A percentile compares a stretch with the other conserved stretches of the same genome.
Conservation (phyloP, 768 basidiomycete genomes). For the Rhodotorula sphaerocarpa region DNA sequence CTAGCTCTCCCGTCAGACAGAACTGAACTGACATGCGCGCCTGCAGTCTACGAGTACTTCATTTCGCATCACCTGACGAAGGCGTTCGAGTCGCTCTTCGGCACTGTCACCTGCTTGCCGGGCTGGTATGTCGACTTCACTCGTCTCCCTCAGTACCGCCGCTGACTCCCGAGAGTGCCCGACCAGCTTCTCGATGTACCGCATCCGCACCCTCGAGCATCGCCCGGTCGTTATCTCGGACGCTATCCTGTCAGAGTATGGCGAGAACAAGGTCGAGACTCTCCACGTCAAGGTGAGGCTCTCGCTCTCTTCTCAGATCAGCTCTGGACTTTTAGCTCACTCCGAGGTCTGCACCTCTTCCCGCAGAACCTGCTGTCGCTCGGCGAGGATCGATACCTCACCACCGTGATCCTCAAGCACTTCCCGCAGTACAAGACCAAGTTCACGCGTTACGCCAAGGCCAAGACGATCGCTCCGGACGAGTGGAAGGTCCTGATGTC, state of each 20-base stretch:
- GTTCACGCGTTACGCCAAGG: slow-evolving; percentile 88
- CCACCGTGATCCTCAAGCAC: slow-evolving; percentile 88
- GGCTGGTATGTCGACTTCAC: slow-evolving; percentile 98
- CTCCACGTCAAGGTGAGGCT: slow-evolving; percentile 51
- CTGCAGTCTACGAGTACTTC: slow-evolving; percentile 85
- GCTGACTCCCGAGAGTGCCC: too few species aligned
- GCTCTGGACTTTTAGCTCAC: background rate
- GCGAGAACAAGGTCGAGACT: slow-evolving; percentile 92
- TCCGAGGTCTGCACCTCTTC: background rate
- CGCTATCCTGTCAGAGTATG: slow-evolving; percentile 72
- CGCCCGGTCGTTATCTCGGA: slow-evolving; percentile 83
- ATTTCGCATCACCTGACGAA: slow-evolving; percentile 98
- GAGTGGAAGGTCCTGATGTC: slow-evolving; percentile 74
- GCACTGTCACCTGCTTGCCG: slow-evolving; percentile 94
- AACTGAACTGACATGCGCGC: too few species aligned
- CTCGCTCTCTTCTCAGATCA: too few species aligned
- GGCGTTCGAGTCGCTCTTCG: slow-evolving; percentile 92
- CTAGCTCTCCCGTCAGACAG: slow-evolving; percentile 11
- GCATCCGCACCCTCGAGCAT: slow-evolving; percentile 86
- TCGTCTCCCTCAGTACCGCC: too few species aligned
- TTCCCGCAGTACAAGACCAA: slow-evolving; percentile 92
- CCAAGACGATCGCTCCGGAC: slow-evolving; percentile 88
- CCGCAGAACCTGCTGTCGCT: slow-evolving; percentile 96
- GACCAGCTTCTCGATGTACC: slow-evolving; percentile 92
- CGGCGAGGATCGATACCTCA: slow-evolving; percentile 98